These are phyloP conservation scores for Closterium sp. DNA, from an alignment of 139 green algal genomes.

Conservation along the genomic window DNA sequence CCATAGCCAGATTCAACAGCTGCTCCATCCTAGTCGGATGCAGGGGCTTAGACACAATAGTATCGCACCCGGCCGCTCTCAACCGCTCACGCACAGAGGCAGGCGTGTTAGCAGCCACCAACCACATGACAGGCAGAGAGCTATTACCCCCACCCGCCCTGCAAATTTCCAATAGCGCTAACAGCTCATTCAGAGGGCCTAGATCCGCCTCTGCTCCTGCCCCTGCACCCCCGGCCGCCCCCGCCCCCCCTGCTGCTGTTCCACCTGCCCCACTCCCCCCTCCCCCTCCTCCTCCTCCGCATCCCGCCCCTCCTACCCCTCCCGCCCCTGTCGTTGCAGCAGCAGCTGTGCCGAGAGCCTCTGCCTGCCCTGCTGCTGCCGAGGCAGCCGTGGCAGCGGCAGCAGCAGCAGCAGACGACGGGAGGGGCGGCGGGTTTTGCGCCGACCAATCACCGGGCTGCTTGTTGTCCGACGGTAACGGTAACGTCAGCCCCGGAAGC, in stretches of 20 bases:
- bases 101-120: conserved; percentile 35
- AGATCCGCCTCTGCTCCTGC: not conserved
- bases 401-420: not conserved
- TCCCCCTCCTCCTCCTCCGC: not conserved
- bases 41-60: conserved; percentile 33
- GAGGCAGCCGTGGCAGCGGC: not conserved
- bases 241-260: no score
- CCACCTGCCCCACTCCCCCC: no score
- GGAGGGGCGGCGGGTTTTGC: not conserved
- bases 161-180: not conserved
- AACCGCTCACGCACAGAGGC: conserved; percentile 9
- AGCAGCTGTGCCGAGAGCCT: not conserved
- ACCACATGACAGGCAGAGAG: conserved; percentile 18
- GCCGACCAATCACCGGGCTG: not conserved
- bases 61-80: conserved; percentile 9
- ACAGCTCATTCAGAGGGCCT: not conserved
- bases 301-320: not conserved
- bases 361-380: not conserved
- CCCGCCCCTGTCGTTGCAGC: not conserved
- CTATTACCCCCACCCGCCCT: not conserved
- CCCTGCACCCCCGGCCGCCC: not conserved
- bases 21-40: conserved; percentile 34
- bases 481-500: not conserved
- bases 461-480: not conserved
- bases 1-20: conserved; percentile 19